Conservation (phyloP, 306 rosid genomes). For the Rubus idaeus region DNA sequence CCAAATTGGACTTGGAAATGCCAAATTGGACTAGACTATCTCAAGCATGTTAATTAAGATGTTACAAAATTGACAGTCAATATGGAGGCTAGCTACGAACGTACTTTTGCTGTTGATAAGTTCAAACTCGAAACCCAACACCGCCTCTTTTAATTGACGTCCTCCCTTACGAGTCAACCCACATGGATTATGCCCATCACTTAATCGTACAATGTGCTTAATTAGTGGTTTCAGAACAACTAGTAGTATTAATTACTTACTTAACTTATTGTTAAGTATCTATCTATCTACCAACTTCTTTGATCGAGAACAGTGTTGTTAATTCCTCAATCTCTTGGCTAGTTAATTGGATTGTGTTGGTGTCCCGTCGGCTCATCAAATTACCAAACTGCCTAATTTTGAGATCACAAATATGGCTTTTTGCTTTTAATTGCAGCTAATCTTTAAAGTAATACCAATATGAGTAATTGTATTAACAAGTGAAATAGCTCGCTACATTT, state of each 20-base stretch:
- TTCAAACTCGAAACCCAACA: not conserved
- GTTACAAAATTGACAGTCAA: not conserved
- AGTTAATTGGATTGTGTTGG: not conserved
- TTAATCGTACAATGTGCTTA: conserved; percentile 12
- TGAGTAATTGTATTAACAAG: too few species aligned
- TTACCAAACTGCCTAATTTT: not conserved
- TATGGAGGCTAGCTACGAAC: not conserved
- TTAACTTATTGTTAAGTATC: not conserved
- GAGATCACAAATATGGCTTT: too few species aligned
- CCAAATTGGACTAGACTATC: not conserved
- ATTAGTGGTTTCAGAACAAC: not conserved
- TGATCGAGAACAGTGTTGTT: not conserved
- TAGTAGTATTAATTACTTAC: not conserved
- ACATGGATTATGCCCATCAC: conserved; percentile 4
- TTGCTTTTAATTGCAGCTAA: too few species aligned
- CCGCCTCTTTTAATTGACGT: not conserved
- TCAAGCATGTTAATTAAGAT: not conserved
- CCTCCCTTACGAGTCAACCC: not conserved
- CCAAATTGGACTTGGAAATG: not conserved
- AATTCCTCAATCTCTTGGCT: not conserved
- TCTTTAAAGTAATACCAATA: too few species aligned
- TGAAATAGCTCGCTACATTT: too few species aligned
- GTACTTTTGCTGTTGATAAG: not conserved
- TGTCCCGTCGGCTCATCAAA: too few species aligned
- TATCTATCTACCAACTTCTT: conserved; percentile 6